phyloP scores from a whole-genome alignment of 345 rosid genomes.

The Syzygium aqueum region DNA sequence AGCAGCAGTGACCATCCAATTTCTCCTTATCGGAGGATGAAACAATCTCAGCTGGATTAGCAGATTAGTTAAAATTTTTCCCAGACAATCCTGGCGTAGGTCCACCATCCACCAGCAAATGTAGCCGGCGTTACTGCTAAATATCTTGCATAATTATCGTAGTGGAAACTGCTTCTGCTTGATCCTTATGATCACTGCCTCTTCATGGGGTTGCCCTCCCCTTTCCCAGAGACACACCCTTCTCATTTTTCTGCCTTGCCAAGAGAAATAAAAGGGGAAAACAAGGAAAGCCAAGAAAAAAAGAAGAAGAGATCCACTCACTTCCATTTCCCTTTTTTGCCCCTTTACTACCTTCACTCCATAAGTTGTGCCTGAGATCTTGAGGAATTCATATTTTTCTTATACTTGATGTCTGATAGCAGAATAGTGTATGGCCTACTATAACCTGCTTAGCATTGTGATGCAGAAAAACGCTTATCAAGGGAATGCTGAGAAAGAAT shows the following conservation, averaged over 20 bases:
- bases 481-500: conserved; percentile 93
- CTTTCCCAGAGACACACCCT: not conserved
- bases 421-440: not conserved
- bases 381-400: not conserved
- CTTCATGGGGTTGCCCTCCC: not conserved
- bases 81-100: not conserved
- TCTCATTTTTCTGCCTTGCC: not conserved
- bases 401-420: not conserved
- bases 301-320: not conserved
- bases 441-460: conserved; percentile 8
- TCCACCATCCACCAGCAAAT: not conserved
- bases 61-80: not conserved
- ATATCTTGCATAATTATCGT: not conserved
- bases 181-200: not conserved
- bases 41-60: not conserved
- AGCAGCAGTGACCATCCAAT: not conserved
- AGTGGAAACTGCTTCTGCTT: not conserved
- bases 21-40: not conserved
- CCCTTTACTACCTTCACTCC: not conserved
- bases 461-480: conserved; percentile 78
- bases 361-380: not conserved
- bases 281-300: not conserved
- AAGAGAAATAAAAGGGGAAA: not conserved
- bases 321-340: not conserved
- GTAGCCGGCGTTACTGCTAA: not conserved